Evolutionary conservation across 768 basidiomycete species (phyloP), one percentile per base, ranked within the genome.

Genomic region (Tephrocybe sp.): DNA sequence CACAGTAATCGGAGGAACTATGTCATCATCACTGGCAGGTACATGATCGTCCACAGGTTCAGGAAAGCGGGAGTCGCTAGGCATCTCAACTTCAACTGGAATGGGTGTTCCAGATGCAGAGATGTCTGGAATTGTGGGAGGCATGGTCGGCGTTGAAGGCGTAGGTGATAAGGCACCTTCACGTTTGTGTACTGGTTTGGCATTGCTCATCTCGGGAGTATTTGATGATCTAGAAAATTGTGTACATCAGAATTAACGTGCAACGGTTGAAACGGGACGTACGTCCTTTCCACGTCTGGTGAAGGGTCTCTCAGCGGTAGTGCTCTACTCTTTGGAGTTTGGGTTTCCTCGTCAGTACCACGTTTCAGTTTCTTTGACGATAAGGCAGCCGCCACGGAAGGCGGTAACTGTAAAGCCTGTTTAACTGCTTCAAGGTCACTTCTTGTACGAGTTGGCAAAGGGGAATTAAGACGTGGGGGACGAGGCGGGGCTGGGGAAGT

Each of bases 101-200:
- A 51, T 62, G 5, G 42, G 13, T 33, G 42, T 34, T 47, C 34
- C 60, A 48, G 41, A 54, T 43, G 32, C 51, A 39, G 45, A 11
- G 26, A 32, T 45, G 13, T 54, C 54, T 47, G 51, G 44, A 31
- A 50, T 48, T 39, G 55, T 52, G 6, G 50, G 19, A 43, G 54
- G 53, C 39, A 43, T 39, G 20, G 58, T 51, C 31, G 62, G 61
- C 38, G 64, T 62, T 17, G 60, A 56, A 53, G 44, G 60, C 59
- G 62, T 80, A 0, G 79, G 80, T 44, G 80, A 70, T 60, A 84
- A 85, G 5, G 87, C 88, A 48, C 83, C 85, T 72, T 90, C 87
- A 36, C 87, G 69, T 57, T 72, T 62, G 61, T 78, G 77, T 34
- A 62, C 54, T 19, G 72, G 62, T 57, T 65, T 67, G 40, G 51